Evolutionary conservation across 768 basidiomycete species (phyloP).

Genomic region (Hebeloma cylindrosporum): DNA sequence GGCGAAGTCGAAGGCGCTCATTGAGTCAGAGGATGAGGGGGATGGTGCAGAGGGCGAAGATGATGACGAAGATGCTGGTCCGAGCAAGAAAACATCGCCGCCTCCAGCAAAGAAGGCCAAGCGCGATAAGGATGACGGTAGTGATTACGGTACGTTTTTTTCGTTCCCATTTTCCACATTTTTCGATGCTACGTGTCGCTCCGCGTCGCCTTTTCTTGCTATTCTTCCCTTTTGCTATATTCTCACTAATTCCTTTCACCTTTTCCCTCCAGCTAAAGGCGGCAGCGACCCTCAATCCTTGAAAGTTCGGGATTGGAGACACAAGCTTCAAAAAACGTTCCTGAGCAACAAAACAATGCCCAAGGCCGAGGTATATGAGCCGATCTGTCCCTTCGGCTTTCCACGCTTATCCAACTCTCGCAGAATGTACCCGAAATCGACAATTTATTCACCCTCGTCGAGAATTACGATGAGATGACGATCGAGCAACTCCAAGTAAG

Average conservation of each 20-base stretch:
- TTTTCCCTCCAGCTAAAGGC: constrained; percentile 38
- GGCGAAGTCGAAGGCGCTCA: constrained; percentile 50
- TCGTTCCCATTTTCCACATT: neutral
- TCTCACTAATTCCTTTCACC: neutral
- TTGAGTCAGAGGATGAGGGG: constrained; percentile 70
- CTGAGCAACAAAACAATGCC: constrained; percentile 64
- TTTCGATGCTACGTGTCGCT: neutral
- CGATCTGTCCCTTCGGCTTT: neutral
- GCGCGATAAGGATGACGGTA: constrained; percentile 58
- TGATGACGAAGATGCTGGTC: constrained; percentile 48
- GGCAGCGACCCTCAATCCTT: constrained; percentile 65
- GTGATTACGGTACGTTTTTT: constrained; percentile 56
- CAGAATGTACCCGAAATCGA: constrained; percentile 81
- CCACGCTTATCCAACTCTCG: neutral
- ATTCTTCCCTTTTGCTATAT: constrained; percentile 4
- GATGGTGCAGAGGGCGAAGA: constrained; percentile 45
- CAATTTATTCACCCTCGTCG: constrained; percentile 71
- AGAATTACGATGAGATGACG: constrained; percentile 73
- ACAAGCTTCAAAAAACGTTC: constrained; percentile 87
- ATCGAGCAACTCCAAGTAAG: constrained; percentile 65
- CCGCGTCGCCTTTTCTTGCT: neutral
- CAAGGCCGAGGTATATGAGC: constrained; percentile 64
- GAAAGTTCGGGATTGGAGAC: constrained; percentile 88
- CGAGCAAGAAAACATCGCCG: constrained; percentile 54
- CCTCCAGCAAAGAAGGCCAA: constrained; percentile 67